A percentile compares a stretch with the other conserved stretches of the same genome.
Evolutionary conservation across 164 flowering plant species (phyloP).

Genomic region (Vitis amurensis): DNA sequence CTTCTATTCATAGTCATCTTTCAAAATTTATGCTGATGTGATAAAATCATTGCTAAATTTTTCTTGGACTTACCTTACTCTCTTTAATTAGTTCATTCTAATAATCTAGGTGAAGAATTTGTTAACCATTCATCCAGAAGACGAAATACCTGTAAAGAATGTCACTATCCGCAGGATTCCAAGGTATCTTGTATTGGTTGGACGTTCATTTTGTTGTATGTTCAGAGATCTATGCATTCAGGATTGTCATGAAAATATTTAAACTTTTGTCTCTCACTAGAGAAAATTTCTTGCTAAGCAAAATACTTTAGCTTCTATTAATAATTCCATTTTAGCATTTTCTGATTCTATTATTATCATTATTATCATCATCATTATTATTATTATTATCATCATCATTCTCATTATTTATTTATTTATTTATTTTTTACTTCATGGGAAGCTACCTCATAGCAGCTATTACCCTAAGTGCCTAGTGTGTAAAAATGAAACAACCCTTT

Average conservation of each 20-base stretch:
- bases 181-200: conserved; percentile 41
- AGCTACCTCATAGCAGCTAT: no score
- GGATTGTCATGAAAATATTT: not conserved
- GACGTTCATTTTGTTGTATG: not conserved
- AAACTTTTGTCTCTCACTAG: not conserved
- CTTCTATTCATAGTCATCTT: not conserved
- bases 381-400: no score
- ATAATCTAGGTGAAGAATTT: conserved; percentile 73
- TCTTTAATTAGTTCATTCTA: not conserved
- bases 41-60: not conserved
- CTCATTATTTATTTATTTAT: no score
- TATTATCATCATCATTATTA: no score
- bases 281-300: not conserved
- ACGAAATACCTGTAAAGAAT: conserved; percentile 80
- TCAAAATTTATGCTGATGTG: not conserved
- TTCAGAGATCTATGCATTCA: not conserved
- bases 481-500: no score
- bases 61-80: not conserved
- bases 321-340: not conserved
- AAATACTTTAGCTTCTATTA: not conserved
- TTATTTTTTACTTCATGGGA: no score
- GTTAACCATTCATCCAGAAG: conserved; percentile 77
- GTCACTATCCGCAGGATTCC: conserved; percentile 95
- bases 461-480: no score
- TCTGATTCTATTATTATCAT: no score